These are phyloP conservation scores for Eucalyptus cloeziana DNA, from an alignment of 345 rosid genomes.

Conservation along the genomic window DNA sequence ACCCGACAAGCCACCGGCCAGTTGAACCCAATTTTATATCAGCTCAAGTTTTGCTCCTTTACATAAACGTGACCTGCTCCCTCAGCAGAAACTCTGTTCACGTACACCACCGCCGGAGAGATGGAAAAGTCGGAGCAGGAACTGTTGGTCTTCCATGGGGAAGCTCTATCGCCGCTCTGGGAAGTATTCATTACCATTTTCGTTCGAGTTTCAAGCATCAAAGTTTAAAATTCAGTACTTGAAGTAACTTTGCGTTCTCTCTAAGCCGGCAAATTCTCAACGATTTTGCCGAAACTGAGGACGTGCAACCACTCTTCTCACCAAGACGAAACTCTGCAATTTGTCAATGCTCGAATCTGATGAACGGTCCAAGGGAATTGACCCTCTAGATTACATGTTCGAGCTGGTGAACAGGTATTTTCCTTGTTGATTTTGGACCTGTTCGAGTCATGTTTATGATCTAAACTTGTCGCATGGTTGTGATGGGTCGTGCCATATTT, in stretches of 20 bases:
- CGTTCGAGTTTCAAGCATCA: background rate
- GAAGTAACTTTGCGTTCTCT: background rate
- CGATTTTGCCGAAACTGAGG: background rate
- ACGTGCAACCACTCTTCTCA: background rate
- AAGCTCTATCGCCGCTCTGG: fast-evolving
- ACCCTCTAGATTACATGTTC: background rate
- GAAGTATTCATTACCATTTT: background rate
- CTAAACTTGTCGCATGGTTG: background rate
- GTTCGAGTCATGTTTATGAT: background rate
- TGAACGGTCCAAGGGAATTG: background rate
- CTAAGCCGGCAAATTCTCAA: background rate
- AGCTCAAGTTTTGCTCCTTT: background rate
- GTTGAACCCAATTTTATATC: background rate
- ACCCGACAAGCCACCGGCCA: background rate
- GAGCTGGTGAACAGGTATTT: background rate
- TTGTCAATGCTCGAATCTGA: background rate
- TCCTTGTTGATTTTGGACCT: background rate
- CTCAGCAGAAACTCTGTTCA: background rate
- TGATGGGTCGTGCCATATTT: background rate
- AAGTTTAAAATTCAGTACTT: background rate
- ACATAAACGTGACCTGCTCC: background rate
- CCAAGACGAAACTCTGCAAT: background rate
- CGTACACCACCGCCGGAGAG: no score
- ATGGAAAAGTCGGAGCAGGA: no score
- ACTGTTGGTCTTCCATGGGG: no score